Percentiles rank a stretch among this genome's conserved stretches.
Conservation (phyloP, 1,139 yeast genomes). For the Saccharomyces hybrid region DNA sequence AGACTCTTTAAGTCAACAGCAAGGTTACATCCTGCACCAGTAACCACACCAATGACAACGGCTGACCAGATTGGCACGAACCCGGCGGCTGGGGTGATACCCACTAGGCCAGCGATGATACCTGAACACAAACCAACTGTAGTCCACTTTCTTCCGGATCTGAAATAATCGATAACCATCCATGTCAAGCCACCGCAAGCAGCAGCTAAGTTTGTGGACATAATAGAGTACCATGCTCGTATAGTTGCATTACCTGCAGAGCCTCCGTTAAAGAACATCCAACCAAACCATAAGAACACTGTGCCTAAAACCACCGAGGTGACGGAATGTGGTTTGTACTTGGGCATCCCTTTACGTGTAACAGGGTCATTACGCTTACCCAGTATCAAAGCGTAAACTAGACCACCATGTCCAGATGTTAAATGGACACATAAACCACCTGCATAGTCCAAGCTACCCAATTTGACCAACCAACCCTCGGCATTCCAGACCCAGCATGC, state of each 20-base stretch:
- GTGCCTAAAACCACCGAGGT: conserved; percentile 90
- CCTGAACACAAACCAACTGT: conserved; percentile 93
- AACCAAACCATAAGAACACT: conserved; percentile 91
- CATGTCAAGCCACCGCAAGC: conserved; percentile 86
- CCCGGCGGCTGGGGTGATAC: conserved; percentile 97
- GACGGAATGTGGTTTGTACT: conserved; percentile 87
- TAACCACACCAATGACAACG: conserved; percentile 71
- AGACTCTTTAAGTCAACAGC: conserved; percentile 74
- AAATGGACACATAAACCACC: conserved; percentile 99
- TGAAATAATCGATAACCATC: conserved; percentile 86
- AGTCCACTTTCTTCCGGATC: conserved; percentile 89
- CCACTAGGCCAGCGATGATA: conserved; percentile 88
- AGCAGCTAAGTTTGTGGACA: conserved; percentile 90
- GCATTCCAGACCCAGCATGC: conserved; percentile 98
- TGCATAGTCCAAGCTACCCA: conserved; percentile 91
- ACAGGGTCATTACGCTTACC: conserved; percentile 89
- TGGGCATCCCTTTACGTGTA: conserved; percentile 63
- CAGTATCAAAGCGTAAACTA: conserved; percentile 81
- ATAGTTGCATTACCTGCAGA: conserved; percentile 87
- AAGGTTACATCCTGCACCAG: conserved; percentile 73
- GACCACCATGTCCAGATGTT: conserved; percentile 88
- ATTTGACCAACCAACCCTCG: conserved; percentile 74
- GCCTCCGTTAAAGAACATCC: conserved; percentile 98
- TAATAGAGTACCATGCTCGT: conserved; percentile 90
- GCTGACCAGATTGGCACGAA: conserved; percentile 88